Evolutionary conservation across 345 rosid genomes (phyloP), one percentile per base, ranked within the genome.

Genomic region (Anastatica hierochuntica): DNA sequence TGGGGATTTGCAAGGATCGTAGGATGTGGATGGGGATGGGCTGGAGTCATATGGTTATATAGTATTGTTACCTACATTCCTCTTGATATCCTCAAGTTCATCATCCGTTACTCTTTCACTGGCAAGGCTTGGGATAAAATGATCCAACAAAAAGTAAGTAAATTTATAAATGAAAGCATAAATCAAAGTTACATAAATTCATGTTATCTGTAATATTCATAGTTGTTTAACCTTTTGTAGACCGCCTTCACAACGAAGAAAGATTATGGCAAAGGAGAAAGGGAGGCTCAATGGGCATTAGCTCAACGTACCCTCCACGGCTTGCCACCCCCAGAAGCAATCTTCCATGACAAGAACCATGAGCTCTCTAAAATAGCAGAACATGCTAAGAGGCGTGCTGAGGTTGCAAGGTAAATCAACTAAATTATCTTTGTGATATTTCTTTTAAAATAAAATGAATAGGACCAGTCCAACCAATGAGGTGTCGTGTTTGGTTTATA

Each of bases 11-110:
- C 86, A 19, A 73, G 82, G 60, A 76, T 86, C 63, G 17, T 64
- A 12, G 92, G 92, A 14, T 68, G 81, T 29, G 83, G 86, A n/a
- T 83, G 95, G 92, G 84, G 77, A 73, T 81, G 95, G 92, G 89
- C 81, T 16, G 92, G 82, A 56, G 78, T 64, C 8, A 77, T 86
- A 53, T 86, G 92, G 88, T 0, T 77, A 33, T 86, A 58, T 62
- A 83, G 78, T 60, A 19, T 81, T 26, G 24, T 86, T 45, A 75
- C 83, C 3, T 83, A 74, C 70, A 24, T 83, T 58, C 89, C 95
- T 52, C 95, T 86, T 14, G 89, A 83, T 53, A 24, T 79, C 55
- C 77, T 83, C 56, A 83, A 86, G 79, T 83, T 86, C 67, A 48
- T 81, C 62, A 83, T 72, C 52, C 87, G 84, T 46, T 83, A 76